Base-by-base conservation (phyloP, 257 asterid genomes). In the Agastache rugosa region DNA sequence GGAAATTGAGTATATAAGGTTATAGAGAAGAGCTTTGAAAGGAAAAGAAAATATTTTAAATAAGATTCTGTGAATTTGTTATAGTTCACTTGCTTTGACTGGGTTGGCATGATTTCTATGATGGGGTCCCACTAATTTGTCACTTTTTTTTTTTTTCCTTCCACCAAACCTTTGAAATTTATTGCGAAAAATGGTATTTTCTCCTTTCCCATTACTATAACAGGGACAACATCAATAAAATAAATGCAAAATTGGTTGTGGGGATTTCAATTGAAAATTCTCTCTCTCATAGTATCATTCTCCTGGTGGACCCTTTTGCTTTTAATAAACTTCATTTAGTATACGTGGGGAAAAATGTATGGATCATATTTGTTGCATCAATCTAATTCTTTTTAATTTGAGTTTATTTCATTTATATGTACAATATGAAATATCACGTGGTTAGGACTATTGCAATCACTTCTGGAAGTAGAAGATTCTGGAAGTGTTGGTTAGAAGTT, bases 41-140 rank as follows among this genome's bases (percentile, higher is more conserved):
- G 25, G n/a, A 23, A 31, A 29, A 3, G 9, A 19, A 53, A 19
- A 17, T 6, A 23, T 23, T 22, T 29, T 51, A n/a, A 68, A 31
- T 39, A 44, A 67, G 37, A 64, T 12, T 41, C 1, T 16, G 44
- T 29, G 8, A 29, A 12, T 63, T 64, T 68, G 71, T 44, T 41
- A 56, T 69, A 7, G 75, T 35, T 69, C 78, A 75, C 83, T 80
- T 74, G 82, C 29, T 77, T 83, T 83, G 84, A 83, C 81, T 77
- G 83, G 62, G 42, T 37, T 22, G 48, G 39, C 45, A 34, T 19
- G 65, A 5, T 70, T 66, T 68, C 41, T 20, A 11, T 12, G 6
- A 50, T 25, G 71, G 66, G 68, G 70, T 23, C 83, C 82, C 53
- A 68, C 51, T 20, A 44, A 71, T 67, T 67, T 67, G 77, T 48